phyloP scores from a whole-genome alignment of 2,329 filamentous ascomycete species.

The Nigrospora oryzae region DNA sequence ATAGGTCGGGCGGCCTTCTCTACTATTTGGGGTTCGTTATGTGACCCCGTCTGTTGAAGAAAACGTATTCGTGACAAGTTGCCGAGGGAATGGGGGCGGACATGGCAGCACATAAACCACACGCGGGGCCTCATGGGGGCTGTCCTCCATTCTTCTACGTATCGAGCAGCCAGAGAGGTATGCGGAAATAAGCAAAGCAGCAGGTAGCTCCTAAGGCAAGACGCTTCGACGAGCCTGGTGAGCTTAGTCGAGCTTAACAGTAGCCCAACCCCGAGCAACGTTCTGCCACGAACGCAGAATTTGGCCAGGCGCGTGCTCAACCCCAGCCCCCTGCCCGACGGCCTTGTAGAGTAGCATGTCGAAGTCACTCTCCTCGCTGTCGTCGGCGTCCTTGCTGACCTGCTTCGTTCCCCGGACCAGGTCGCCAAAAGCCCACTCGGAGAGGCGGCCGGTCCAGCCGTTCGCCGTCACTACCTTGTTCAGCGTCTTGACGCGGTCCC shows the following conservation, averaged over 20 bases:
- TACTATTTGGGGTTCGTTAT: too few species aligned
- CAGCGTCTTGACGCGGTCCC: slow-evolving; percentile 20
- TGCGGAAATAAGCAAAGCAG: too few species aligned
- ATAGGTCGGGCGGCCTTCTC: too few species aligned
- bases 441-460: slow-evolving; percentile 28
- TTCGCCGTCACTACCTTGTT: slow-evolving; percentile 19
- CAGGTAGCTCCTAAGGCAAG: too few species aligned
- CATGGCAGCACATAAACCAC: too few species aligned
- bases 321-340: slow-evolving; percentile 10
- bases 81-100: too few species aligned
- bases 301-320: background rate
- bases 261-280: slow-evolving; percentile 25
- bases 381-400: slow-evolving; percentile 6
- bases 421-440: slow-evolving; percentile 21
- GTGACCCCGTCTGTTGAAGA: too few species aligned
- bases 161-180: too few species aligned
- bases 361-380: slow-evolving; percentile 10
- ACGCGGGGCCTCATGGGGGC: too few species aligned
- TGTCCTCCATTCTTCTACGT: too few species aligned
- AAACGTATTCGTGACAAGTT: too few species aligned
- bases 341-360: slow-evolving; percentile 15
- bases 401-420: slow-evolving; percentile 1
- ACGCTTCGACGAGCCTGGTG: too few species aligned
- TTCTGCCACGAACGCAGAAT: slow-evolving; percentile 21
- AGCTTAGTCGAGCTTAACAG: slow-evolving; percentile 25